Evolutionary conservation across 306 rosid species (phyloP), one percentile per base, ranked within the genome.

Genomic region (Vigna trinervia): DNA sequence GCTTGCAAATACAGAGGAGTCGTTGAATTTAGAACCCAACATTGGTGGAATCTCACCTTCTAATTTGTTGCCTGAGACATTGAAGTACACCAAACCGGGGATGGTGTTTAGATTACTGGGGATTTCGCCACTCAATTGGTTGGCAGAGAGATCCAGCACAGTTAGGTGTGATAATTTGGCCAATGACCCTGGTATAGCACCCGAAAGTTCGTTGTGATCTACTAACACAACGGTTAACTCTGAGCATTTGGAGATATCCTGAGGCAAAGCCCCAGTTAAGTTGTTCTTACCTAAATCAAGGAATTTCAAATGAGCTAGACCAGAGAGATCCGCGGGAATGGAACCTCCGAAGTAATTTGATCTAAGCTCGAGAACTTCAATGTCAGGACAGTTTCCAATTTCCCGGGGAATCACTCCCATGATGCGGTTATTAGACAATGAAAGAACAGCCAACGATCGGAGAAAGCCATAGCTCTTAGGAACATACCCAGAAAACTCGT

Each of bases 371-470:
- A 63, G 28, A 36, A 38, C 17, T 38, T 63, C 69, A 17, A 63
- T 63, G 69, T 63, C 48, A 9, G 69, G 38, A 30, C 69, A 63
- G 69, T 63, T 63, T 63, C 48, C 69, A 63, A 63, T 63, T 17
- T 36, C 48, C 2, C 28, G 48, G 4, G 69, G 50, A 34, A 63
- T 63, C 8, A 17, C 9, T 63, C 69, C 69, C 11, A 14, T 38
- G 48, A 63, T 63, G 30, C 15, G 26, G 69, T 63, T 63, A 38
- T 38, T 4, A 1, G 50, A 63, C 48, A 63, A 6, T 38, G 69
- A 63, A 38, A 63, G 69, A 36, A 15, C 69, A 63, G 17, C 8
- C 69, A 63, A 38, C 0, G 69, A 63, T n/a, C 69, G 69, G 39
- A 63, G 48, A 17, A 63, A 63, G 15, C 69, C 69, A 63, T 63